phyloP scores from a whole-genome alignment of 208 protist species.

The Leishmania martiniquensis region DNA sequence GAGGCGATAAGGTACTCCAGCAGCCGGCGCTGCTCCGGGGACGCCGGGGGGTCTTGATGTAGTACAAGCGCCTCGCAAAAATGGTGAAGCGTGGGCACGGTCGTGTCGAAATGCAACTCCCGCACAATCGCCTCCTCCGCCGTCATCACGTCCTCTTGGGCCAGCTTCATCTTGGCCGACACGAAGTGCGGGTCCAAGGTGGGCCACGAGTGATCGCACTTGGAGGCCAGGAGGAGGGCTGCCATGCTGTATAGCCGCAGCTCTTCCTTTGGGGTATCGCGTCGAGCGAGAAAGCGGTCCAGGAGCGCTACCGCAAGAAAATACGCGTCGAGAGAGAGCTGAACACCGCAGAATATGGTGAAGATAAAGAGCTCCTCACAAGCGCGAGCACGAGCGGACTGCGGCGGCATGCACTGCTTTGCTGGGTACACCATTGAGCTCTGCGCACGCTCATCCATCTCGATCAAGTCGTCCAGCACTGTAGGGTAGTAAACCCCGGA shows the following conservation, averaged over 20 bases:
- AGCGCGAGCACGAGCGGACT: constrained; percentile 32
- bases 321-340: constrained; percentile 70
- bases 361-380: constrained; percentile 56
- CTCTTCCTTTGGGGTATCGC: constrained; percentile 46
- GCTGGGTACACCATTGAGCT: constrained; percentile 20
- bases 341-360: constrained; percentile 30
- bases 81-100: constrained; percentile 47
- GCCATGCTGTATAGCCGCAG: constrained; percentile 81
- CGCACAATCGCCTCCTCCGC: constrained; percentile 55
- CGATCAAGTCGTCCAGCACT: constrained; percentile 63
- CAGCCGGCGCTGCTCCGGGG: constrained; percentile 45
- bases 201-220: constrained; percentile 98
- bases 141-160: constrained; percentile 45
- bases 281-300: constrained; percentile 81
- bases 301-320: constrained; percentile 77
- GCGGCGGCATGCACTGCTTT: constrained; percentile 16
- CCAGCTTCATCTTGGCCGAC: constrained; percentile 92
- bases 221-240: constrained; percentile 96
- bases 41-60: constrained; percentile 65
- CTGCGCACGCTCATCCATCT: constrained; percentile 52
- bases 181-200: constrained; percentile 79
- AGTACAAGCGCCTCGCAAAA: constrained; percentile 57
- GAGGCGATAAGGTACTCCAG: constrained; percentile 64
- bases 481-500: constrained; percentile 50
- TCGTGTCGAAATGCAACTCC: constrained; percentile 50